A percentile compares a stretch with the other conserved stretches of the same genome.
Evolutionary conservation across 768 basidiomycete genomes (phyloP).

Genomic region (Trametes sanguinea): DNA sequence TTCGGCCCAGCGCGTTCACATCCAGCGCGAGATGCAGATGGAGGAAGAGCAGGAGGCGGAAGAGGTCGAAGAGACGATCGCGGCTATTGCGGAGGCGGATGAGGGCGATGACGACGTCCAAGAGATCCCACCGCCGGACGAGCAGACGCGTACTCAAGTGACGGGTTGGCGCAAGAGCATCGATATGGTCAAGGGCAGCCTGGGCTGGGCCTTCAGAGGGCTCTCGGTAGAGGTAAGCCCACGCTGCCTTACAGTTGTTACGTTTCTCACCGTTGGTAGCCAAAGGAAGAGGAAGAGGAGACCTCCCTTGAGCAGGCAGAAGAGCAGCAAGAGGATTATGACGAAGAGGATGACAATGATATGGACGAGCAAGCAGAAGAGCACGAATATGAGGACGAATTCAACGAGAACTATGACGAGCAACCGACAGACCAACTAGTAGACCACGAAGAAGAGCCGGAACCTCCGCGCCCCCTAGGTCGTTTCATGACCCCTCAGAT

Average conservation of each 20-base stretch:
- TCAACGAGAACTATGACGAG: constrained; percentile 13
- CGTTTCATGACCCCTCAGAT: constrained; percentile 62
- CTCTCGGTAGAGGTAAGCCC: constrained; percentile 28
- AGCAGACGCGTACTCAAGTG: constrained; percentile 23
- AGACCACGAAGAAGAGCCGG: constrained; percentile 3
- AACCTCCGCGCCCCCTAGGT: constrained; percentile 28
- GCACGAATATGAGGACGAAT: constrained; percentile 11
- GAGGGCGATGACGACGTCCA: constrained; percentile 37
- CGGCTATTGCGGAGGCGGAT: constrained; percentile 25
- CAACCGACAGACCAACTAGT: background rate
- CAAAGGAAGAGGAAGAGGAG: constrained; percentile 23
- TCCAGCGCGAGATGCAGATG: constrained; percentile 51
- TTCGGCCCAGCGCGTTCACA: constrained; percentile 62
- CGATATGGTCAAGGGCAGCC: constrained; percentile 34
- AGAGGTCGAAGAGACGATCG: constrained; percentile 46
- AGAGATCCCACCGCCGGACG: constrained; percentile 27
- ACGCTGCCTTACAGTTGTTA: background rate
- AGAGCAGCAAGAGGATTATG: constrained; percentile 27
- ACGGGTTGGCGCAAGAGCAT: constrained; percentile 38
- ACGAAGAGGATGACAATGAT: constrained; percentile 27
- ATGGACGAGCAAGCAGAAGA: constrained; percentile 8
- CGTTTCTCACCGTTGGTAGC: background rate
- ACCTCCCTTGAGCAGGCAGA: background rate
- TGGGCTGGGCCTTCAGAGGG: constrained; percentile 34
- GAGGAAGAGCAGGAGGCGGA: constrained; percentile 54